Evolutionary conservation across 2,329 filamentous ascomycete genomes (phyloP), one percentile per base, ranked within the genome.

Genomic region (Berkeleyomyces rouxiae): DNA sequence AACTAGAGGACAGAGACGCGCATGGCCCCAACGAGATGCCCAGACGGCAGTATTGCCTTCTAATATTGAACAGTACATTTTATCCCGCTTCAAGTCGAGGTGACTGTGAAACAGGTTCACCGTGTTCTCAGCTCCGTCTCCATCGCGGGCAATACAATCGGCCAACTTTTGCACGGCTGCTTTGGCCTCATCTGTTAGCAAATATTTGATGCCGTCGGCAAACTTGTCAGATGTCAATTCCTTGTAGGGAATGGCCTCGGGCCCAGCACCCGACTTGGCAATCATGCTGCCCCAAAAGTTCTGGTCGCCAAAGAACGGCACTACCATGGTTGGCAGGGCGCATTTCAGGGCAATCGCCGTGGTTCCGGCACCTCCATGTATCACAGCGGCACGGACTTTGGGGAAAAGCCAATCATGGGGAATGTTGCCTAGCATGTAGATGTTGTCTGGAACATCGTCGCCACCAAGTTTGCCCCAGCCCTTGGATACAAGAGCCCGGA

Each of bases 251-350:
- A 88, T 78, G 1, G 85, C 80, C 49, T 79, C 74, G 0, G 86
- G 83, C 0, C 87, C 87, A 0, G 85, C 86, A 36, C 80, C 79
- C 1, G 82, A 78, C 42, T 77, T 80, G 3, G 77, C 78, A 0
- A 90, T 78, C 82, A 87, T 87, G 16, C 77, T 76, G 1, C 86
- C 87, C 87, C 87, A 90, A 69, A 90, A 90, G 58, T 85, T 80
- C 70, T 90, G 87, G 69, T 90, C 87, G 2, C 87, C 87, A 67
- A 90, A 90, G 72, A 90, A 90, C 0, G 87, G 87, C 1, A 90
- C 84, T 36, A 90, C 80, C 81, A 89, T 86, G 4, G 84, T 88
- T 0, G 87, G 87, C 67, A 80, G 82, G 3, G 80, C 87, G 66
- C 80, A 85, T 70, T 86, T 87, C 40, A 90, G 75, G 0, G 85